Conservation (phyloP, 2,329 filamentous ascomycete species). For the Aspergillus fructus region DNA sequence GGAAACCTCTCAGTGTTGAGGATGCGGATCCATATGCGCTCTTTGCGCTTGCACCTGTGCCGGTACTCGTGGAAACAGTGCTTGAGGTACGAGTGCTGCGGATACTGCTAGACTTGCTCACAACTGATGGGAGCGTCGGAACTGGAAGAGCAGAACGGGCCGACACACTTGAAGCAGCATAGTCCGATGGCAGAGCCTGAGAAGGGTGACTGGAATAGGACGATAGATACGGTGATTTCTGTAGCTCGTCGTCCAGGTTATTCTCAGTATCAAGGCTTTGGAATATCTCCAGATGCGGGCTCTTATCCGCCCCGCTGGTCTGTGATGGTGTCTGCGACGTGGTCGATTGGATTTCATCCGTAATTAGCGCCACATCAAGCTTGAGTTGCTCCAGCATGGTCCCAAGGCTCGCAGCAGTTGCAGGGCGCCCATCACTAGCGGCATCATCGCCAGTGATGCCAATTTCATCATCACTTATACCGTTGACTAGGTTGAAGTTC, state of each 20-base stretch:
- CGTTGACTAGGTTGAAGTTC: slow-evolving; percentile 46
- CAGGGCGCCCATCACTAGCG: slow-evolving; percentile 37
- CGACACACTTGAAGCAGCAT: slow-evolving; percentile 21
- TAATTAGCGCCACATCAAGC: slow-evolving; percentile 33
- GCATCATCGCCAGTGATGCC: slow-evolving; percentile 29
- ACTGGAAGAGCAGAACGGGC: slow-evolving; percentile 32
- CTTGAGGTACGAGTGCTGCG: slow-evolving; percentile 40
- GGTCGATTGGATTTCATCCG: slow-evolving; percentile 25
- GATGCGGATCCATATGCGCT: slow-evolving; percentile 37
- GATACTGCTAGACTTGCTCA: slow-evolving; percentile 33
- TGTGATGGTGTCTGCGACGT: slow-evolving; percentile 12
- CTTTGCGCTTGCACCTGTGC: slow-evolving; percentile 30
- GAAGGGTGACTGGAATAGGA: slow-evolving; percentile 15
- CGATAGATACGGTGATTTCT: slow-evolving; percentile 24
- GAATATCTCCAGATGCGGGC: slow-evolving; percentile 22
- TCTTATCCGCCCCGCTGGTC: slow-evolving; percentile 1
- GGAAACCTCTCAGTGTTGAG: slow-evolving; percentile 37
- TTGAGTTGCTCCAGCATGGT: slow-evolving; percentile 41
- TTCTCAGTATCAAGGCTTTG: slow-evolving; percentile 18
- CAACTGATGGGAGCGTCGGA: slow-evolving; percentile 27
- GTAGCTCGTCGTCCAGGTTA: slow-evolving; percentile 21
- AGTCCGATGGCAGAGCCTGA: slow-evolving; percentile 24
- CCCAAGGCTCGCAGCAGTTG: slow-evolving; percentile 37
- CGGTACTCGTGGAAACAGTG: slow-evolving; percentile 34
- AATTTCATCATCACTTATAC: slow-evolving; percentile 23